Percentiles rank a stretch among this genome's conserved stretches.
Evolutionary conservation across 768 basidiomycete species (phyloP).

Genomic region (Podaxis sp.): DNA sequence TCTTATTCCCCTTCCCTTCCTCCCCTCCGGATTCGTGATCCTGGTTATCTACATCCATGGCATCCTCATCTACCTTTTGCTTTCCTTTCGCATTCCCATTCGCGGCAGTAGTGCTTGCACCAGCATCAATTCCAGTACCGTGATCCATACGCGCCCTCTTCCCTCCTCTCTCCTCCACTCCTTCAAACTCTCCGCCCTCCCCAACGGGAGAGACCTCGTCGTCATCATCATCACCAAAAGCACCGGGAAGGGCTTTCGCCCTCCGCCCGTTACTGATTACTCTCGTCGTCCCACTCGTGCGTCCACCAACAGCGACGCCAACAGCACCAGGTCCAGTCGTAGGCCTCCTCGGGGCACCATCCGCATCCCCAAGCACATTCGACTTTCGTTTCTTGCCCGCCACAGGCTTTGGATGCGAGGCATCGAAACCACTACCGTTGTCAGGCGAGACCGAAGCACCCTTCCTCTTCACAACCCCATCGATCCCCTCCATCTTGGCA

Average conservation of each 20-base stretch:
- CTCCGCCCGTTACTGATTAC: constrained; percentile 49
- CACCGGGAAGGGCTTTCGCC: constrained; percentile 52
- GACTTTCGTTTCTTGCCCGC: constrained; percentile 52
- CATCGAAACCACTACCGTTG: not conserved
- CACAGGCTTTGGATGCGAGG: constrained; percentile 19
- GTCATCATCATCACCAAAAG: constrained; percentile 56
- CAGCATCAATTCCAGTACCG: constrained; percentile 25
- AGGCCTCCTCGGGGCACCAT: not conserved
- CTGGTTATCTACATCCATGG: constrained; percentile 10
- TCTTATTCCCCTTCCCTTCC: constrained; percentile 44
- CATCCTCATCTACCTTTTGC: constrained; percentile 36
- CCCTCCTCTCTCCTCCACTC: constrained; percentile 28
- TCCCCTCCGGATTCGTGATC: not conserved
- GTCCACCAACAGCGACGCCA: constrained; percentile 25
- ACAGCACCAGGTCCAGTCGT: constrained; percentile 24
- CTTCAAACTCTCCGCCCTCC: constrained; percentile 28
- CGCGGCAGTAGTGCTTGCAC: constrained; percentile 9
- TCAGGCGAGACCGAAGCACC: not conserved
- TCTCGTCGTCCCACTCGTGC: constrained; percentile 36
- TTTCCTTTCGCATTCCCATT: constrained; percentile 28
- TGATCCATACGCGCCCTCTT: constrained; percentile 37
- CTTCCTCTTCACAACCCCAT: constrained; percentile 35
- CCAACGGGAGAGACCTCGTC: constrained; percentile 31
- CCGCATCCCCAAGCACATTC: constrained; percentile 40
- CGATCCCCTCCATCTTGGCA: constrained; percentile 77